Evolutionary conservation across 768 basidiomycete species (phyloP).

Genomic region (Mycena galericulata): DNA sequence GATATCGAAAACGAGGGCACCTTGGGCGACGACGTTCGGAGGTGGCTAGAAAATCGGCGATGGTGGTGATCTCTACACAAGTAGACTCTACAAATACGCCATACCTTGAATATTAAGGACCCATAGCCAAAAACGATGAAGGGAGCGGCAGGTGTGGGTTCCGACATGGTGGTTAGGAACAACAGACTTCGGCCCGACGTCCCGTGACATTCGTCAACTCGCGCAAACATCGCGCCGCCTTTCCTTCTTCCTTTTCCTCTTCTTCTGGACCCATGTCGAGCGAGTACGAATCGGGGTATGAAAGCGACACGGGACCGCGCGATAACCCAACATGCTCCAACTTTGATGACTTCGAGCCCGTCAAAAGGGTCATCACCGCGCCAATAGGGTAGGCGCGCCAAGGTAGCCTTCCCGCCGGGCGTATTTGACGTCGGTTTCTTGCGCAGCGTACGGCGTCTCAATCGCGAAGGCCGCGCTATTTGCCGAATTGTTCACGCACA

Average conservation of each 20-base stretch:
- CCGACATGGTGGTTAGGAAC: not conserved
- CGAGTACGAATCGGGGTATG: not conserved
- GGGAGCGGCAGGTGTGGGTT: conserved; percentile 31
- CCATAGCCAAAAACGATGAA: conserved; percentile 94
- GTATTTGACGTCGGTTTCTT: not conserved
- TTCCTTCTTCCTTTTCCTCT: too few species aligned
- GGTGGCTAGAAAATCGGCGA: conserved; percentile 73
- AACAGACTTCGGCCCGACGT: not conserved
- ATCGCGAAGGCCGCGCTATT: conserved; percentile 17
- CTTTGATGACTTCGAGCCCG: conserved; percentile 1
- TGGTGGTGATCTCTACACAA: not conserved
- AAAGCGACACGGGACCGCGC: conserved; percentile 10
- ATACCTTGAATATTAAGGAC: conserved; percentile 91
- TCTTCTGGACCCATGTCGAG: not conserved
- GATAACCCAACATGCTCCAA: conserved; percentile 1
- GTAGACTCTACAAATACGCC: not conserved
- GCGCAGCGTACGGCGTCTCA: not conserved
- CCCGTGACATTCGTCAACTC: not conserved
- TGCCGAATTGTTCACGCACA: conserved; percentile 8
- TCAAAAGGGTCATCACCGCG: not conserved
- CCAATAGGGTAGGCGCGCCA: not conserved
- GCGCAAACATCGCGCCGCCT: not conserved
- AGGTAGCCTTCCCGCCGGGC: too few species aligned
- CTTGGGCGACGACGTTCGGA: conserved; percentile 78
- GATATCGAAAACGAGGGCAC: too few species aligned